Percentiles rank a stretch among this genome's conserved stretches.
phyloP scores from a whole-genome alignment of 306 rosid species.

The Glycine soja region DNA sequence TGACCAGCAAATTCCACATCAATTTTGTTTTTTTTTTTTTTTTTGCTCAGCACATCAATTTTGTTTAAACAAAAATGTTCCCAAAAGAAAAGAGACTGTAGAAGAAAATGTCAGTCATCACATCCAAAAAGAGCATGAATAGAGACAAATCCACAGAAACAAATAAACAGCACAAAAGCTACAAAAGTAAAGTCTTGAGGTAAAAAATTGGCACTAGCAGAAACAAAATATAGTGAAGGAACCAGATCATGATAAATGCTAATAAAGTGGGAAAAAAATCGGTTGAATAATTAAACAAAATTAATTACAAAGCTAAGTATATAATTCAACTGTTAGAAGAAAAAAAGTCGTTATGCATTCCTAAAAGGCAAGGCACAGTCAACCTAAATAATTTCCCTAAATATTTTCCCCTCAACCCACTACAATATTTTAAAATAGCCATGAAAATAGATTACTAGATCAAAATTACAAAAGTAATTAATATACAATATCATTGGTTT shows the following conservation, averaged over 20 bases:
- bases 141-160: background rate
- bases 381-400: background rate
- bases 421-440: slow-evolving; percentile 4
- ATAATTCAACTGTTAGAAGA: background rate
- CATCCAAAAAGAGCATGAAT: background rate
- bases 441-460: background rate
- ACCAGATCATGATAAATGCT: background rate
- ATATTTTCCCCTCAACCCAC: background rate
- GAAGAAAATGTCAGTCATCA: background rate
- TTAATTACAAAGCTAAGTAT: background rate
- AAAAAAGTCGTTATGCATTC: background rate
- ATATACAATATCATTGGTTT: background rate
- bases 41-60: background rate
- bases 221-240: background rate
- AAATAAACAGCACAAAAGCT: background rate
- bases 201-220: background rate
- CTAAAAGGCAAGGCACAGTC: background rate
- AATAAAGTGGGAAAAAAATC: background rate
- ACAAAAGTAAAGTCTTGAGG: background rate
- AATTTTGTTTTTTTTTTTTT: no score
- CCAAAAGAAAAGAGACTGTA: background rate
- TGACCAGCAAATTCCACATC: background rate
- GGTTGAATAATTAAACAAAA: background rate
- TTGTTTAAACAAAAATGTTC: background rate
- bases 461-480: background rate